Evolutionary conservation across 441 rosid genomes (phyloP), one percentile per base, ranked within the genome.

Genomic region (Populus hybrid): DNA sequence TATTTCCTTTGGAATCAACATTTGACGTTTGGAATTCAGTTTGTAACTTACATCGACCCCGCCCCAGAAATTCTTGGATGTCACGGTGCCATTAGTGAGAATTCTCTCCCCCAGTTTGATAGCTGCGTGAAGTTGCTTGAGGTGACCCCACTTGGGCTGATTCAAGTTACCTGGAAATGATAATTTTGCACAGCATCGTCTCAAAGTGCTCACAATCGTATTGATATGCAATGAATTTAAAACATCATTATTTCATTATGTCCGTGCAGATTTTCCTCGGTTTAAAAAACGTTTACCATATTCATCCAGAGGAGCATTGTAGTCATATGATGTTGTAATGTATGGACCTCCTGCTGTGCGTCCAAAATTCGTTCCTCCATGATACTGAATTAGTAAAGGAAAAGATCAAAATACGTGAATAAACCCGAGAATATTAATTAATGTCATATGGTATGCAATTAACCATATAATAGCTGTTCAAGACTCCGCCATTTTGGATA

Each of bases 331-430:
- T 11, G 94, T 90, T 6, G 91, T 88, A 57, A 91, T 86, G 69
- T 87, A 89, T 0, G 91, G 95, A 11, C 94, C 94, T 12, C 97
- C 97, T 0, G 92, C 57, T 0, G 87, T 87, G 78, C 89, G 87
- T 38, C 87, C 92, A 78, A 90, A 92, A 69, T 92, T 92, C 38
- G 94, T 92, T 2, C 97, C 95, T n/a, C 97, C 95, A 23, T 92
- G 95, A 16, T 91, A 91, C 97, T 92, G 24, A 38, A 36, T 50
- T 42, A 30, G 32, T 30, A 3, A 9, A 6, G 28, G 50, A 69
- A 7, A 40, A 57, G 7, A 11, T n/a, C 35, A 35, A 8, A 59
- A 42, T 11, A 42, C 1, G 7, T 53, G 30, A 19, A 18, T 9
- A 30, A 30, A 30, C 32, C 32, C 4, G 32, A 30, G 32, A 30